These are phyloP conservation scores for Fusarium subglutinans DNA, from an alignment of 2,329 filamentous ascomycete species.

Conservation along the genomic window DNA sequence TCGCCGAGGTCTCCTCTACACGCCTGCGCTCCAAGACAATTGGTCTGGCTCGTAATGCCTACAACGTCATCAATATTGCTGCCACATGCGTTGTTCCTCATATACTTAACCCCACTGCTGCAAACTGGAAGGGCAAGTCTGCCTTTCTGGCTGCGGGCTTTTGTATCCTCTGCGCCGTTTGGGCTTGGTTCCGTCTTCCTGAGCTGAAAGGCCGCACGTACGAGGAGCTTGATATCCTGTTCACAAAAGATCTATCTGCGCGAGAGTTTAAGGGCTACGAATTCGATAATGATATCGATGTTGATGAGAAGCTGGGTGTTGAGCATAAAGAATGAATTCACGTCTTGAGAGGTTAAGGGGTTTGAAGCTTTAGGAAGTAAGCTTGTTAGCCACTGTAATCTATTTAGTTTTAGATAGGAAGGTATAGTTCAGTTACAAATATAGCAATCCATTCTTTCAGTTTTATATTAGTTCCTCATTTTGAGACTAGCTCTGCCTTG, in stretches of 20 bases:
- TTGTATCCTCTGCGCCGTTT: background rate
- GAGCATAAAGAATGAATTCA: background rate
- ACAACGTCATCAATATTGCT: conserved; percentile 9
- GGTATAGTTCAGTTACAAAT: too few species aligned
- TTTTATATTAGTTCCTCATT: background rate
- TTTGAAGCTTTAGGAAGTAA: background rate
- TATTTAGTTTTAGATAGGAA: too few species aligned
- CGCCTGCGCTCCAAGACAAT: conserved; percentile 10
- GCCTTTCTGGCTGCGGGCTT: conserved; percentile 5
- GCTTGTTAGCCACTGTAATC: background rate
- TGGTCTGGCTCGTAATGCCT: conserved; percentile 9
- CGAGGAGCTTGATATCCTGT: background rate
- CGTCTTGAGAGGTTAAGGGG: background rate
- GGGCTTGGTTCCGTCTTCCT: conserved; percentile 13
- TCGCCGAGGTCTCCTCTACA: background rate
- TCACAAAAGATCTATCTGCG: background rate
- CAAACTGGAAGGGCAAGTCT: conserved; percentile 5
- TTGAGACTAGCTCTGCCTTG: background rate
- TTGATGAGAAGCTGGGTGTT: background rate
- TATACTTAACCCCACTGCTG: conserved; percentile 7
- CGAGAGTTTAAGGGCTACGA: background rate
- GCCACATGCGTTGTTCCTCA: conserved; percentile 7
- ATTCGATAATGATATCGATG: background rate
- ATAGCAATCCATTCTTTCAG: background rate
- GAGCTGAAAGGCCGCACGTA: conserved; percentile 4